A percentile compares a stretch with the other conserved stretches of the same genome.
These are phyloP conservation scores for Allantophomopsis lycopodina DNA, from an alignment of 2,329 filamentous ascomycete species.

Conservation along the genomic window DNA sequence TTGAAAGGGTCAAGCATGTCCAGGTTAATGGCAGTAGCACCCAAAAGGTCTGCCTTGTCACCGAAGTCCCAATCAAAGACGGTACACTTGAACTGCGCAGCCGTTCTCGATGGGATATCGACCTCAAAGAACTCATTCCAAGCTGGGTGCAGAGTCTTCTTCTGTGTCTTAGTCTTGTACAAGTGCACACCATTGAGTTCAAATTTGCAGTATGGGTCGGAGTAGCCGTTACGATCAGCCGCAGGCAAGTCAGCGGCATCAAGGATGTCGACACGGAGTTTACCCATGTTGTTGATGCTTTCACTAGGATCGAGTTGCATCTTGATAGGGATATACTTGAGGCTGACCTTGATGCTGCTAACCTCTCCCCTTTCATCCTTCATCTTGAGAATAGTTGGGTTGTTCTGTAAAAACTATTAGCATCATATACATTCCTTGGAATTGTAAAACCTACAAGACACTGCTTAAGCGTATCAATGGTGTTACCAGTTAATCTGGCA, in stretches of 20 bases:
- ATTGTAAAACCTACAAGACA: slow-evolving; percentile 49
- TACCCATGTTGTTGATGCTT: slow-evolving; percentile 98
- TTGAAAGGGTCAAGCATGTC: slow-evolving; percentile 74
- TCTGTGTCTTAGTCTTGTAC: slow-evolving; percentile 89
- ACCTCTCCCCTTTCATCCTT: slow-evolving; percentile 64
- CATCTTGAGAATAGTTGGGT: slow-evolving; percentile 69
- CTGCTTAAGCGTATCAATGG: slow-evolving; percentile 75
- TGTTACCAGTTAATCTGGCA: slow-evolving; percentile 73
- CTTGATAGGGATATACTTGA: slow-evolving; percentile 88
- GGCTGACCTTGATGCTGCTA: slow-evolving; percentile 75
- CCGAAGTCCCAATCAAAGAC: slow-evolving; percentile 97
- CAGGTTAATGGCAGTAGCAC: slow-evolving; percentile 62
- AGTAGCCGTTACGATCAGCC: slow-evolving; percentile 91
- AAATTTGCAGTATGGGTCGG: slow-evolving; percentile 94
- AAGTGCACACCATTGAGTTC: slow-evolving; percentile 78
- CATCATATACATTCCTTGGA: not conserved
- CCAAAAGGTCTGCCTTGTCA: slow-evolving; percentile 86
- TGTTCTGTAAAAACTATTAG: slow-evolving; percentile 48
- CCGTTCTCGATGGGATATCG: slow-evolving; percentile 69
- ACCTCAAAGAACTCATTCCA: slow-evolving; percentile 98
- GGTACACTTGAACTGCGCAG: slow-evolving; percentile 67
- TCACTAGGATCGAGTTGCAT: slow-evolving; percentile 92
- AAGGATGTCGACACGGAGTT: slow-evolving; percentile 81
- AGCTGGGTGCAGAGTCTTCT: slow-evolving; percentile 87
- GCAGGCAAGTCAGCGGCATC: slow-evolving; percentile 81